A percentile compares a stretch with the other conserved stretches of the same genome.
phyloP scores from a whole-genome alignment of 306 rosid species.

The Rosa chinensis region DNA sequence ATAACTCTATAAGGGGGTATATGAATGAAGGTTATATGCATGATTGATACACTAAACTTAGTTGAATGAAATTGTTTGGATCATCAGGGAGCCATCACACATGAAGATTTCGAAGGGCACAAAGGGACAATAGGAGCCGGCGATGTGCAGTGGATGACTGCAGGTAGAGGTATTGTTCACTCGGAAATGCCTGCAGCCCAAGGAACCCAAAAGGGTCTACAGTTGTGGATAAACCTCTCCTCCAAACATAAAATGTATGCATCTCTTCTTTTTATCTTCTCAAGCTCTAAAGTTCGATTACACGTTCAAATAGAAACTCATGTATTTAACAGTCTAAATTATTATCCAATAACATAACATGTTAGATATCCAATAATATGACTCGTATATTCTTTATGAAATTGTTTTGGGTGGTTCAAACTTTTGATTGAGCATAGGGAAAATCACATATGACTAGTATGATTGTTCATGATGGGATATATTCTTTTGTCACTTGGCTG shows the following conservation, averaged over 20 bases:
- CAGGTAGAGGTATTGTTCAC: constrained; percentile 94
- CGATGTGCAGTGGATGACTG: constrained; percentile 99
- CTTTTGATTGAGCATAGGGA: constrained; percentile 16
- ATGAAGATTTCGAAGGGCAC: constrained; percentile 97
- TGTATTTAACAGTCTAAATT: not conserved
- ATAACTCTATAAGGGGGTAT: not conserved
- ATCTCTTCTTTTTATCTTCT: not conserved
- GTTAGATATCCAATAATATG: not conserved
- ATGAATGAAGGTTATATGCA: not conserved
- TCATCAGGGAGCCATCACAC: constrained; percentile 71
- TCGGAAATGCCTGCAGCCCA: constrained; percentile 92
- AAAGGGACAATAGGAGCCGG: constrained; percentile 88
- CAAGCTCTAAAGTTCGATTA: not conserved
- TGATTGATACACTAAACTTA: not conserved
- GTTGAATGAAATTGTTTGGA: constrained; percentile 11
- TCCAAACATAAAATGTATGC: constrained; percentile 81
- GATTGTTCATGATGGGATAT: constrained; percentile 38
- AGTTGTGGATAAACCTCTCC: constrained; percentile 89
- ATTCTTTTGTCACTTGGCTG: constrained; percentile 37
- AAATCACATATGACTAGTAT: constrained; percentile 16
- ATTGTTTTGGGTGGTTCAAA: not conserved
- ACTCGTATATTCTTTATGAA: no score
- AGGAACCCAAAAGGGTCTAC: constrained; percentile 87
- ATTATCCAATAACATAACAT: not conserved
- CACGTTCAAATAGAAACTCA: not conserved